Evolutionary conservation across 164 flowering plant genomes (phyloP).

Genomic region (Dillenia suffruticosa): DNA sequence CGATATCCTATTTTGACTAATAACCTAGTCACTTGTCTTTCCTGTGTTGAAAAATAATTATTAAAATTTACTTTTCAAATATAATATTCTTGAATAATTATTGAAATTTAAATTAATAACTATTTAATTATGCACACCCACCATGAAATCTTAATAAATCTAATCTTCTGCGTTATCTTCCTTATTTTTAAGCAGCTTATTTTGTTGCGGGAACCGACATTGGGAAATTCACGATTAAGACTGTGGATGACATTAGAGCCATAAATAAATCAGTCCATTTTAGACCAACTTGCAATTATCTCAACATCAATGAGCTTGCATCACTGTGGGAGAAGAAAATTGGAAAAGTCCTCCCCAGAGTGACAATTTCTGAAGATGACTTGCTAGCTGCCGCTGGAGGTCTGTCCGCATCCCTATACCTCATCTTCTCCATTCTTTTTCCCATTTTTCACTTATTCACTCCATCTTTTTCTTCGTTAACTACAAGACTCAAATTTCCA

Average conservation of each 20-base stretch:
- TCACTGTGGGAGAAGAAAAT: conserved; percentile 60
- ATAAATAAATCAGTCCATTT: conserved; percentile 58
- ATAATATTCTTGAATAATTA: too few species aligned
- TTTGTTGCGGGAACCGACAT: conserved; percentile 67
- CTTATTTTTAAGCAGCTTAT: conserved; percentile 38
- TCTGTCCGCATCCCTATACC: background rate
- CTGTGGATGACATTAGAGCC: conserved; percentile 36
- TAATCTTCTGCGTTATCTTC: background rate
- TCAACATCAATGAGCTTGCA: conserved; percentile 56
- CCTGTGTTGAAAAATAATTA: too few species aligned
- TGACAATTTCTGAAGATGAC: conserved; percentile 39
- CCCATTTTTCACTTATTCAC: background rate
- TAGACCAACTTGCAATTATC: conserved; percentile 40
- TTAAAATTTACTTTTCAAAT: too few species aligned
- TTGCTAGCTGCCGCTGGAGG: conserved; percentile 47
- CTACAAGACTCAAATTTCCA: background rate
- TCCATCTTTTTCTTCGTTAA: background rate
- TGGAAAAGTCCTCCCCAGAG: conserved; percentile 42
- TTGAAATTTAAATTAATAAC: too few species aligned
- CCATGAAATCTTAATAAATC: background rate
- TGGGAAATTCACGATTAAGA: conserved; percentile 61
- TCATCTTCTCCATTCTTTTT: background rate
- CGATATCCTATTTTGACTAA: too few species aligned
- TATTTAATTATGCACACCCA: too few species aligned
- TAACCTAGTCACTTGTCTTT: too few species aligned